Evolutionary conservation across 2,329 filamentous ascomycete species (phyloP).

Genomic region (Colletotrichum tabaci): DNA sequence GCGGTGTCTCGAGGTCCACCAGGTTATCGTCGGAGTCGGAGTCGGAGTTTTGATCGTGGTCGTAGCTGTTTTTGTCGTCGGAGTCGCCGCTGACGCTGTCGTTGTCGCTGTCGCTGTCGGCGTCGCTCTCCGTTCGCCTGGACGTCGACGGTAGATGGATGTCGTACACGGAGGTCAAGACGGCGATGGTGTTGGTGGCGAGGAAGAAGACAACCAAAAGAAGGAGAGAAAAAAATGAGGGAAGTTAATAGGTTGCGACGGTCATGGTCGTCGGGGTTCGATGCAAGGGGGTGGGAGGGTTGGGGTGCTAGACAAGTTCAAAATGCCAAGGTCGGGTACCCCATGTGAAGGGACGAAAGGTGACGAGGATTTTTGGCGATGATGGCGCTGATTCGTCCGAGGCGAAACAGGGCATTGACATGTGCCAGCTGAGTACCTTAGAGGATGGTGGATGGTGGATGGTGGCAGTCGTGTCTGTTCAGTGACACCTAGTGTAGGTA

Average conservation of each 20-base stretch:
- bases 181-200: not conserved
- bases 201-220: not conserved
- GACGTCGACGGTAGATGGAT: not conserved
- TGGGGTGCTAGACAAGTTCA: conserved; percentile 15
- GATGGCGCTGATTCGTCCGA: conserved; percentile 39
- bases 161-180: not conserved
- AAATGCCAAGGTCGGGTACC: conserved; percentile 15
- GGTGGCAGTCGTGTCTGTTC: conserved; percentile 20
- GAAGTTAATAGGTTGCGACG: conserved; percentile 29
- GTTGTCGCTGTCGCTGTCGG: not conserved
- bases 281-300: conserved; percentile 30
- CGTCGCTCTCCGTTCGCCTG: not conserved
- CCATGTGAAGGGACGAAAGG: conserved; percentile 40
- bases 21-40: not conserved
- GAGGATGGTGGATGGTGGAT: conserved; percentile 26
- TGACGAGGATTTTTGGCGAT: conserved; percentile 37
- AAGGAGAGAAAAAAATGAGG: conserved; percentile 9
- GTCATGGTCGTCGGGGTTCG: conserved; percentile 24
- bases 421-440: conserved; percentile 35
- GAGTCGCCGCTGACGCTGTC: not conserved
- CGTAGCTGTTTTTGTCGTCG: not conserved
- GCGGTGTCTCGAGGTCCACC: not conserved
- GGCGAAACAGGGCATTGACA: conserved; percentile 43
- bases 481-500: not conserved
- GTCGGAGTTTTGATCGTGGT: not conserved